Evolutionary conservation across 75 land plant species (phyloP).

Genomic region (Pinus tabuliformis): DNA sequence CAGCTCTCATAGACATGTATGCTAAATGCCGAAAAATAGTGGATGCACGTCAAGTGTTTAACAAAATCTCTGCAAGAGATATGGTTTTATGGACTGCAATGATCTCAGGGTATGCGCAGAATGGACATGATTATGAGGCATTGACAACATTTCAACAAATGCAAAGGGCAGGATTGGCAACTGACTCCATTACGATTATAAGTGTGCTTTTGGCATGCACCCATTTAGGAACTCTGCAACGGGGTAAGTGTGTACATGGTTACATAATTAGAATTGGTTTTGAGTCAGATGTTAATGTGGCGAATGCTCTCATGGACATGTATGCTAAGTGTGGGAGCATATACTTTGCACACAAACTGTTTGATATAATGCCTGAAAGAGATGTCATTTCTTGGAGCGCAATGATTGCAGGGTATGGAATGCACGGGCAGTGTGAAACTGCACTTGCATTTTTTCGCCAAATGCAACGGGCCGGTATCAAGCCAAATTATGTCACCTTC

Average conservation of each 20-base stretch:
- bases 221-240: background rate
- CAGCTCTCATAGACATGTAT: constrained; percentile 38
- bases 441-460: constrained; percentile 39
- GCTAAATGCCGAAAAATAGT: constrained; percentile 20
- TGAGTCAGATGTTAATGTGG: constrained; percentile 40
- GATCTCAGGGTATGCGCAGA: constrained; percentile 17
- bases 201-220: constrained; percentile 6
- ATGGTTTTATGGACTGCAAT: constrained; percentile 35
- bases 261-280: constrained; percentile 14
- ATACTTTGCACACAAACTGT: constrained; percentile 36
- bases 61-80: constrained; percentile 21
- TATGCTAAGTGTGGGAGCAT: constrained; percentile 67
- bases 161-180: constrained; percentile 11
- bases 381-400: constrained; percentile 56
- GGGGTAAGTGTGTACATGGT: constrained; percentile 42
- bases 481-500: constrained; percentile 42
- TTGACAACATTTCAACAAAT: constrained; percentile 9
- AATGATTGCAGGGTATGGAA: constrained; percentile 56
- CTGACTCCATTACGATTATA: constrained; percentile 22
- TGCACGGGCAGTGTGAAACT: constrained; percentile 30
- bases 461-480: constrained; percentile 31
- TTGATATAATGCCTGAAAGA: constrained; percentile 26
- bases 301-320: constrained; percentile 57
- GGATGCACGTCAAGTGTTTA: constrained; percentile 24
- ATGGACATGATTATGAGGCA: constrained; percentile 21